Conservation (phyloP, 1,139 yeast species). For the Lodderomyces parapsilosis region DNA sequence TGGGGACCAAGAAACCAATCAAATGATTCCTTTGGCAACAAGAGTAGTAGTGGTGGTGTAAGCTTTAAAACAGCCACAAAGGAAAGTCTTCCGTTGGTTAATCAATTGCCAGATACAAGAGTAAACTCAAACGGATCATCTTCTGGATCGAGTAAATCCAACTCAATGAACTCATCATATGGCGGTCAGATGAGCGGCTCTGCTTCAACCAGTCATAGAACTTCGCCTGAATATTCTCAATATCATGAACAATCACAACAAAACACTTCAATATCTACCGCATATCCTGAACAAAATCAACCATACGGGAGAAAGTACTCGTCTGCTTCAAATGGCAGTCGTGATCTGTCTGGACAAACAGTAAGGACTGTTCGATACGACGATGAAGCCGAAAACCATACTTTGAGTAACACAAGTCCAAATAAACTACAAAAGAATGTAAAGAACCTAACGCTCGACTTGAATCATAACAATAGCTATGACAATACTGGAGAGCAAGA, state of each 20-base stretch:
- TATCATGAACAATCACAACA: not conserved
- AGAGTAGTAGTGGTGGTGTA: not conserved
- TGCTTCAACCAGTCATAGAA: constrained; percentile 6
- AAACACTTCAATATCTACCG: not conserved
- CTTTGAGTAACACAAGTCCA: not conserved
- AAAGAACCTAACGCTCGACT: constrained; percentile 31
- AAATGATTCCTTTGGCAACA: not conserved
- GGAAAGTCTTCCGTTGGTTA: not conserved
- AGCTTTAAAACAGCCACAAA: constrained; percentile 2
- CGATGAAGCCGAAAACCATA: not conserved
- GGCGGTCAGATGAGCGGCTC: constrained; percentile 10
- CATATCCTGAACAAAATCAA: not conserved
- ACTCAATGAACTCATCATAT: constrained; percentile 11
- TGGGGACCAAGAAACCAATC: constrained; percentile 1
- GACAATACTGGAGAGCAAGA: constrained; percentile 6
- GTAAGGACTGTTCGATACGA: not conserved
- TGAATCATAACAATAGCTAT: no score
- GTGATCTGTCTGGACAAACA: not conserved
- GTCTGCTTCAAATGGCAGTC: not conserved
- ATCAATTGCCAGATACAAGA: not conserved
- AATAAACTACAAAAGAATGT: constrained; percentile 21
- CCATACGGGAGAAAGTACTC: constrained; percentile 1
- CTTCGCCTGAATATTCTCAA: constrained; percentile 7
- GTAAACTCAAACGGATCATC: constrained; percentile 1
- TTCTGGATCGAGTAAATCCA: constrained; percentile 10